Evolutionary conservation across 2,329 filamentous ascomycete genomes (phyloP).

Genomic region (Phoma sp.): DNA sequence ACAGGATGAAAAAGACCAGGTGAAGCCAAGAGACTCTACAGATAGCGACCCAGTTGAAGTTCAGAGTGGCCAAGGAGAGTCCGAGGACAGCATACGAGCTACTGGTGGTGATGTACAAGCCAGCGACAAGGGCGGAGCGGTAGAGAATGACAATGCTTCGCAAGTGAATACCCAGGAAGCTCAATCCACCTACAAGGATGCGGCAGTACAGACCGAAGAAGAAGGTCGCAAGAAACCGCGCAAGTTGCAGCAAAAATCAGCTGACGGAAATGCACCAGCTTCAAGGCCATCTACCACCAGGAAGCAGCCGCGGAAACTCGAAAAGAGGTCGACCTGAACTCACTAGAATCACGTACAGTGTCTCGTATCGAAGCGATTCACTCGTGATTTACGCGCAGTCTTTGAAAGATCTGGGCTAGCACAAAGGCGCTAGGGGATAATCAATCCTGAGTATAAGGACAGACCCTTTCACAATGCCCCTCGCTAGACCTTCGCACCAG

Average conservation of each 20-base stretch:
- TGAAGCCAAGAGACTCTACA: background rate
- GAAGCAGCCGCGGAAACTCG: slow-evolving; percentile 23
- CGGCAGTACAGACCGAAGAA: background rate
- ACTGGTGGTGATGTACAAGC: background rate
- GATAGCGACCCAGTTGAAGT: background rate
- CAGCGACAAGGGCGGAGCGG: background rate
- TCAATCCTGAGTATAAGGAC: background rate
- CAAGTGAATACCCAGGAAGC: background rate
- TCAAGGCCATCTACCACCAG: slow-evolving; percentile 1
- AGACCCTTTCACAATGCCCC: background rate
- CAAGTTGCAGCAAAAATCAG: slow-evolving; percentile 20
- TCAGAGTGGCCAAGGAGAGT: background rate
- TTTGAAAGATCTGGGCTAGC: too few relatives aligned
- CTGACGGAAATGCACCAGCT: background rate
- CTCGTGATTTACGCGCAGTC: background rate
- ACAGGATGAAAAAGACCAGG: background rate
- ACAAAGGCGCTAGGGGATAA: too few relatives aligned
- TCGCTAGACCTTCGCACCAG: background rate
- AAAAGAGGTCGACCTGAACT: slow-evolving; percentile 11
- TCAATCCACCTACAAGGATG: slow-evolving; percentile 2
- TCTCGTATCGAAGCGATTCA: background rate
- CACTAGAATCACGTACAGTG: background rate
- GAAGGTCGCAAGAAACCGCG: slow-evolving; percentile 26
- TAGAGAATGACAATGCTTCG: background rate
- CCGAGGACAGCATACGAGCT: background rate